phyloP scores from a whole-genome alignment of 495 filamentous ascomycete species.

The Bryoglossum gracile region DNA sequence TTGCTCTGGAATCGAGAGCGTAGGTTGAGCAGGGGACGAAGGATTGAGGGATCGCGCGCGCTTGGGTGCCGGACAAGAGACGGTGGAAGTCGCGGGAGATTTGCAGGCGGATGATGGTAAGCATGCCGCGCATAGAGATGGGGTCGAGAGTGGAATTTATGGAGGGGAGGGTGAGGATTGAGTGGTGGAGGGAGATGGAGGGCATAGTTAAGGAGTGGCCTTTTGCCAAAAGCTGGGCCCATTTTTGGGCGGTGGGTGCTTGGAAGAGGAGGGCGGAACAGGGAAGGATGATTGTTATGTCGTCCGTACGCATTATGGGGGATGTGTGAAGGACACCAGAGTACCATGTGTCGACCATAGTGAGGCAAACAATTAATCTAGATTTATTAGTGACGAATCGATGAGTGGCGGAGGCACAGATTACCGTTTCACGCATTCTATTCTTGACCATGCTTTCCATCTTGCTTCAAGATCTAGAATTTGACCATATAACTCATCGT shows the following conservation, averaged over 20 bases:
- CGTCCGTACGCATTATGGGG: slow-evolving; percentile 41
- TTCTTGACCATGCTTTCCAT: slow-evolving; percentile 48
- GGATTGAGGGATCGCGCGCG: slow-evolving; percentile 31
- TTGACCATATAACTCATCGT: slow-evolving; percentile 38
- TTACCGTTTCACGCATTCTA: slow-evolving; percentile 45
- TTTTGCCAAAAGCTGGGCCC: slow-evolving; percentile 38
- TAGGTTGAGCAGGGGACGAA: slow-evolving; percentile 41
- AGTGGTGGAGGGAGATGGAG: slow-evolving; percentile 33
- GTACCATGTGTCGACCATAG: slow-evolving; percentile 46
- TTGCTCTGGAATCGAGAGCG: slow-evolving; percentile 37
- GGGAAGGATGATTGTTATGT: slow-evolving; percentile 41
- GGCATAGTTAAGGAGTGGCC: slow-evolving; percentile 36
- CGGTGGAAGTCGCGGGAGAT: slow-evolving; percentile 41
- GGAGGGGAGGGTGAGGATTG: slow-evolving; percentile 32
- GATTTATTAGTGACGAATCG: too few relatives aligned
- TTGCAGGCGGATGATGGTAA: slow-evolving; percentile 37
- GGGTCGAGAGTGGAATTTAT: slow-evolving; percentile 34
- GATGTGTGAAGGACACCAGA: slow-evolving; percentile 41
- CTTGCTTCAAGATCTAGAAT: slow-evolving; percentile 40
- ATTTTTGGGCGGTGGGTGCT: slow-evolving; percentile 37
- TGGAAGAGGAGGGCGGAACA: slow-evolving; percentile 41
- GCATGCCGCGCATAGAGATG: slow-evolving; percentile 33
- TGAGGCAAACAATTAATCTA: slow-evolving; percentile 41
- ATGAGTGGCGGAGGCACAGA: too few relatives aligned
- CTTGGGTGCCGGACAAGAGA: slow-evolving; percentile 30